Conservation (phyloP, 495 filamentous ascomycete species). For the Tuber magnatum region DNA sequence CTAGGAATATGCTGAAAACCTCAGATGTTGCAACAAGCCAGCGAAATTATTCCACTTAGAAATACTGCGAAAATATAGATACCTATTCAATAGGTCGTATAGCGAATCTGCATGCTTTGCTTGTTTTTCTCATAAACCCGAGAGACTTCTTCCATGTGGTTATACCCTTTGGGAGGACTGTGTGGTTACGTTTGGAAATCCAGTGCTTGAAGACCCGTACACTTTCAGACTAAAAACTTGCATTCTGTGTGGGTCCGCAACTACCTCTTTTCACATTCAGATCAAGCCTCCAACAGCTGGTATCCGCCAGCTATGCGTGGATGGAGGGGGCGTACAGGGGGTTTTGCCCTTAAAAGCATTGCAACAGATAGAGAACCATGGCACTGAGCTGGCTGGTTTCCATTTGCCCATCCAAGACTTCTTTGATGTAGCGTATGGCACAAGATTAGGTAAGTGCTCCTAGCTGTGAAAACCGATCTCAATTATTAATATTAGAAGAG, state of each 20-base stretch:
- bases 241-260: constrained; percentile 24
- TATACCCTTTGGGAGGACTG: no score
- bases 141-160: no score
- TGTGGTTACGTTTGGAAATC: no score
- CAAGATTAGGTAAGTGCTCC: constrained; percentile 30
- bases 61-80: constrained; percentile 2
- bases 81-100: no score
- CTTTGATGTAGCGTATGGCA: constrained; percentile 35
- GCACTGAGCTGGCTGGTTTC: no score
- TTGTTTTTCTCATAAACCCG: no score
- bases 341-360: constrained; percentile 31
- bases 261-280: constrained; percentile 15
- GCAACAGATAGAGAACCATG: constrained; percentile 23
- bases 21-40: no score
- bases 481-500: constrained; percentile 9
- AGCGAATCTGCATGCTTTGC: no score
- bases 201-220: constrained; percentile 25
- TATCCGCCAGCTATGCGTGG: no score
- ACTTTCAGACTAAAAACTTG: constrained; percentile 31
- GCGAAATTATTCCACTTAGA: neutral
- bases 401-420: constrained; percentile 27
- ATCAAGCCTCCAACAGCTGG: no score
- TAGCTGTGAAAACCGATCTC: neutral
- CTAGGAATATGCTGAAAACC: no score
- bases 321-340: constrained; percentile 36